Evolutionary conservation across 2,329 filamentous ascomycete species (phyloP), one percentile per base, ranked within the genome.

Genomic region (Grosmannia serpens): DNA sequence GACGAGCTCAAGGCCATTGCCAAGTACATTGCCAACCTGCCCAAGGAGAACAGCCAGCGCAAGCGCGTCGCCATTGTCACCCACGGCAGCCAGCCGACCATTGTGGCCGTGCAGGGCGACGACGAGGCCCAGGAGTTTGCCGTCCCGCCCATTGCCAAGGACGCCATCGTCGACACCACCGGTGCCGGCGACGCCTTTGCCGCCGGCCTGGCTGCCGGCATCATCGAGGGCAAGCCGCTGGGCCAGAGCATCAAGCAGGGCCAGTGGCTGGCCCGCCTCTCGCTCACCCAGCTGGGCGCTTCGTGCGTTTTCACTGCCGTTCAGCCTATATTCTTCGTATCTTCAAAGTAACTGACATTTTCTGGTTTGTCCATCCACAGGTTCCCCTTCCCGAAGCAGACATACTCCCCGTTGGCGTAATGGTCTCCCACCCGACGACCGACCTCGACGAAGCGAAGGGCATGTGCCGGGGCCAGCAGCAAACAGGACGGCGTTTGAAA

Each of bases 141-240:
- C 24, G 91, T 99, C 56, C 89, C 89, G 71, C 79, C 83, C 66
- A 92, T 99, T 67, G 78, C 83, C 65, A 77, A 82, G 71, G 80
- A 83, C 55, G 78, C 88, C 75, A 97, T 99, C 75, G 88, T 88
- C 74, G 94, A 99, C 76, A 97, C 92, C 73, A 97, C 92, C 71
- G 94, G 94, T 70, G 94, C 94, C 62, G 94, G 91, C 71, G 94
- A 99, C 71, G 92, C 94, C 57, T 99, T 99, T 69, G 92, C 94
- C 60, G 94, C 91, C 70, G 94, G 94, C 63, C 91, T 99, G 75
- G 80, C 89, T 59, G 94, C 94, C 57, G 94, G 91, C 70, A 79
- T 97, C 63, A 86, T 96, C 62, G 80, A 92, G 74, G 90, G 88
- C 73, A 89, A 94, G 78, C 71, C 83, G 58, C 80, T 99, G 55